A percentile compares a stretch with the other conserved stretches of the same genome.
These are phyloP conservation scores for Calendula officinalis DNA, from an alignment of 129 eudicot species.

Conservation along the genomic window DNA sequence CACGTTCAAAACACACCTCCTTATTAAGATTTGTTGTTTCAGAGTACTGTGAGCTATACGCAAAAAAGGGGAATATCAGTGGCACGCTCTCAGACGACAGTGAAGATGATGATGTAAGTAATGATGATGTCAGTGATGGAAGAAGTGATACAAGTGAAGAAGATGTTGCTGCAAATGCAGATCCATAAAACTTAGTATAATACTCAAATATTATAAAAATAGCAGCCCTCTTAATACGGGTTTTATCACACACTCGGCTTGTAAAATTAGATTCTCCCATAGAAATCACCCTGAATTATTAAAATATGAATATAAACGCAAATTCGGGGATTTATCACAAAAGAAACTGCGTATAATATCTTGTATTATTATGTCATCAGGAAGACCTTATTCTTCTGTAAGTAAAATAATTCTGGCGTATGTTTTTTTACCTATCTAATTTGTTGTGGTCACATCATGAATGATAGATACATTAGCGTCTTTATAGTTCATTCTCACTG, in stretches of 20 bases:
- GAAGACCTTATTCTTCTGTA: too few relatives aligned
- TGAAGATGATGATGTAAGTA: slow-evolving; percentile 68
- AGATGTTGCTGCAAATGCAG: slow-evolving; percentile 60
- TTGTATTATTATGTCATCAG: slow-evolving; percentile 13
- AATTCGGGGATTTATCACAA: slow-evolving; percentile 19
- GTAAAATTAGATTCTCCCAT: slow-evolving; percentile 50
- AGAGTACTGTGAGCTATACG: slow-evolving; percentile 78
- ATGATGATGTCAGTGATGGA: slow-evolving; percentile 56
- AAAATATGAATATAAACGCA: slow-evolving; percentile 32
- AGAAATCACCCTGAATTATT: slow-evolving; percentile 26
- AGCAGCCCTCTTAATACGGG: slow-evolving; percentile 25
- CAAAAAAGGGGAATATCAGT: slow-evolving; percentile 60
- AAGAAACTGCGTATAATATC: background rate
- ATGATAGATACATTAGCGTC: slow-evolving; percentile 24
- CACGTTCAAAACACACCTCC: too few relatives aligned
- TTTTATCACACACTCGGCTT: slow-evolving; percentile 40
- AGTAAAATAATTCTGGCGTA: too few relatives aligned
- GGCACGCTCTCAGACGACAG: slow-evolving; percentile 49
- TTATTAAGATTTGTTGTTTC: slow-evolving; percentile 15
- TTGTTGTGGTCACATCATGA: slow-evolving; percentile 19
- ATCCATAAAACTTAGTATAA: slow-evolving; percentile 30
- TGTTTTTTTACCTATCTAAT: slow-evolving; percentile 5
- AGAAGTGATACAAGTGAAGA: slow-evolving; percentile 58
- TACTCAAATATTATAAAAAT: slow-evolving; percentile 12
- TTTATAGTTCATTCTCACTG: slow-evolving; percentile 26